Evolutionary conservation across 2,329 filamentous ascomycete species (phyloP).

Genomic region (Sordariomycetes sp.): DNA sequence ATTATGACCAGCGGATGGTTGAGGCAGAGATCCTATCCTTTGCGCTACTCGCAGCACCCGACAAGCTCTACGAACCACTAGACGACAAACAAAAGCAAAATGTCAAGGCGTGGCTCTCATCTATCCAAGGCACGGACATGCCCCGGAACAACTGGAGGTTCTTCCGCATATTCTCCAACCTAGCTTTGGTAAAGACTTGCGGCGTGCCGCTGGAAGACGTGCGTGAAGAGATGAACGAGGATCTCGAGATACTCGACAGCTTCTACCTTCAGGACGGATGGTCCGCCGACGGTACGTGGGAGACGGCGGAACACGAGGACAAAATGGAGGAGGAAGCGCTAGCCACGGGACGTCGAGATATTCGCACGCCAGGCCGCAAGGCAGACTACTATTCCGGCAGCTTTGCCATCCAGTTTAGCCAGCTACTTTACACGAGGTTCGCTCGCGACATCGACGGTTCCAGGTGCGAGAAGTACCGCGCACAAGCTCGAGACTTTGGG

Average conservation of each 20-base stretch:
- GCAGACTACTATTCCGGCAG: conserved; percentile 40
- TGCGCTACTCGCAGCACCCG: conserved; percentile 28
- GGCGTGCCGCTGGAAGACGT: conserved; percentile 20
- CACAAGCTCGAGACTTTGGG: conserved; percentile 26
- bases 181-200: conserved; percentile 27
- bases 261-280: conserved; percentile 32
- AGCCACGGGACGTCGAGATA: conserved; percentile 7
- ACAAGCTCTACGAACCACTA: conserved; percentile 17
- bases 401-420: conserved; percentile 37
- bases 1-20: conserved; percentile 38
- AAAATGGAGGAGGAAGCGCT: conserved; percentile 8
- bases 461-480: conserved; percentile 20
- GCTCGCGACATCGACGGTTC: conserved; percentile 24
- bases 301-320: conserved; percentile 7
- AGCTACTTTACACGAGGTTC: conserved; percentile 30
- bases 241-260: conserved; percentile 26
- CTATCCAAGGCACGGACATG: conserved; percentile 28
- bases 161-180: conserved; percentile 36
- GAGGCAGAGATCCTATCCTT: conserved; percentile 37
- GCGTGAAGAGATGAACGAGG: conserved; percentile 21
- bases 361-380: conserved; percentile 17
- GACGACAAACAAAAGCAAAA: conserved; percentile 16
- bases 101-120: conserved; percentile 24
- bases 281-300: conserved; percentile 31
- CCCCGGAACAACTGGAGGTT: conserved; percentile 36